Conservation (phyloP, 202 grass and related monocot species). For the Carex sylvatica region DNA sequence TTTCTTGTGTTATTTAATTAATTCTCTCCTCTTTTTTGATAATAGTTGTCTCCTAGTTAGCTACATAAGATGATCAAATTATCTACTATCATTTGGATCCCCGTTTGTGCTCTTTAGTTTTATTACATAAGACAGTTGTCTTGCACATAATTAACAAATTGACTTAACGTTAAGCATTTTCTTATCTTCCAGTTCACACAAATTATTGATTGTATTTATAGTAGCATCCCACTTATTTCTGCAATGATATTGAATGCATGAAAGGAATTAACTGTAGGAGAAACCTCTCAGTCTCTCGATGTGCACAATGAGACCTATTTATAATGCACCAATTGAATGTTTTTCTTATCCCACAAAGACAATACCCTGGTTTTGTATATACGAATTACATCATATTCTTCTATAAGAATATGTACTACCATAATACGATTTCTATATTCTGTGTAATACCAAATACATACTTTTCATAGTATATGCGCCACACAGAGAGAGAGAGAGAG, state of each 20-base stretch:
- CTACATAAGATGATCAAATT: background rate
- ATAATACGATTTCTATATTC: too few species aligned
- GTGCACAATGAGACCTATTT: too few species aligned
- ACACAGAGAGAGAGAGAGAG: too few species aligned
- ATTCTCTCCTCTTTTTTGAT: background rate
- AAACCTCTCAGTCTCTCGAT: too few species aligned
- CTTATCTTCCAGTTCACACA: background rate
- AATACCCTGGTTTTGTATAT: too few species aligned
- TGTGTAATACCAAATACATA: too few species aligned
- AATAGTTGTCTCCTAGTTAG: background rate
- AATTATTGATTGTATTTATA: background rate
- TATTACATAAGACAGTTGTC: background rate
- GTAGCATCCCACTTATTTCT: background rate
- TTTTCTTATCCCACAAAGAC: too few species aligned
- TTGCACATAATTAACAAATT: background rate
- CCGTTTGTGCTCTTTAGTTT: background rate
- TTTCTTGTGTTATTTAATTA: background rate
- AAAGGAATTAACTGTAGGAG: too few species aligned
- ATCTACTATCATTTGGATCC: background rate
- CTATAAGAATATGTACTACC: too few species aligned
- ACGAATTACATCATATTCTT: too few species aligned
- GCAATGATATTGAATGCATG: background rate
- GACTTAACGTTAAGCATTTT: background rate
- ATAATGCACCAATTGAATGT: too few species aligned
- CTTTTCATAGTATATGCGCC: too few species aligned